Evolutionary conservation across 768 basidiomycete species (phyloP).

Genomic region (Amanita jacksonii): DNA sequence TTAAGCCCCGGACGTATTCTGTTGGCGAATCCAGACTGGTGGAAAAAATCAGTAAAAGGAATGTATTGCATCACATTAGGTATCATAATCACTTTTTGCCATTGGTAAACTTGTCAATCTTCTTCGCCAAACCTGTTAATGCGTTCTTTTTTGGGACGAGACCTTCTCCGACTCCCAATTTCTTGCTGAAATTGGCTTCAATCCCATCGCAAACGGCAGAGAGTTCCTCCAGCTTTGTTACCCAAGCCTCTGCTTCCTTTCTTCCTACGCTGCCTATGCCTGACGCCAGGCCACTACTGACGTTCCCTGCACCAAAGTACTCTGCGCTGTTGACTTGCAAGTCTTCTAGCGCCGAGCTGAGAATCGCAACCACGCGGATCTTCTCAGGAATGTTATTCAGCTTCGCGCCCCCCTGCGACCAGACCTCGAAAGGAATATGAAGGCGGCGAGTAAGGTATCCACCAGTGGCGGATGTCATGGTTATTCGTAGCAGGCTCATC

Average conservation of each 20-base stretch:
- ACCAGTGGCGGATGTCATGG: slow-evolving; percentile 74
- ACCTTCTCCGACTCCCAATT: slow-evolving; percentile 82
- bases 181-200: slow-evolving; percentile 76
- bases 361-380: slow-evolving; percentile 72
- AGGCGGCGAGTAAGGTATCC: slow-evolving; percentile 81
- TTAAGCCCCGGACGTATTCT: slow-evolving; percentile 69
- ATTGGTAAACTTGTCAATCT: slow-evolving; percentile 77
- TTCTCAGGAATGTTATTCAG: slow-evolving; percentile 76
- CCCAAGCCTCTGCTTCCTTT: slow-evolving; percentile 75
- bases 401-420: slow-evolving; percentile 87
- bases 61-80: neutral
- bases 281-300: slow-evolving; percentile 61
- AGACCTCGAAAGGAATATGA: slow-evolving; percentile 84
- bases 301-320: slow-evolving; percentile 70
- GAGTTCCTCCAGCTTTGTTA: slow-evolving; percentile 72
- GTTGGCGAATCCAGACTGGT: slow-evolving; percentile 81
- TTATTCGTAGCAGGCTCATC: slow-evolving; percentile 72
- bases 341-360: slow-evolving; percentile 73
- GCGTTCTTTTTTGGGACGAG: slow-evolving; percentile 76
- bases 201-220: slow-evolving; percentile 71
- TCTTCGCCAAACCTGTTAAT: slow-evolving; percentile 66
- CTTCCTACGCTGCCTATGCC: slow-evolving; percentile 70
- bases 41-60: slow-evolving; percentile 2
- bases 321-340: slow-evolving; percentile 63
- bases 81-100: slow-evolving; percentile 65